Evolutionary conservation across 2,329 filamentous ascomycete genomes (phyloP), one percentile per base, ranked within the genome.

Genomic region (Exophiala calicioides): DNA sequence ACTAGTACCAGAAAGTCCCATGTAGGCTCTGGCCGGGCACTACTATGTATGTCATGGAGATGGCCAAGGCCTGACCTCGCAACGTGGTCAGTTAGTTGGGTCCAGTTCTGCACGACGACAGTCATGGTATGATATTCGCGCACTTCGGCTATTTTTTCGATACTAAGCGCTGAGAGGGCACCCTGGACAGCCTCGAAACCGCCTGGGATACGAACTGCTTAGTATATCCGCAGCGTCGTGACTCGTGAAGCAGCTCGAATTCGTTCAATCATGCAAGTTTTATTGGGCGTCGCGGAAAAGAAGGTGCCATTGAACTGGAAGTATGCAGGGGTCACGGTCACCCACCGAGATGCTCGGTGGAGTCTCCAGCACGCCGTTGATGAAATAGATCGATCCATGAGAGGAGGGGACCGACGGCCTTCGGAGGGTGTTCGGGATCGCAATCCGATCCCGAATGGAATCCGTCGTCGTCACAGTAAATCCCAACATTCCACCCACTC

Each of bases 261-360:
- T 16, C 47, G 13, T 9, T 41, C 43, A n/a, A 30, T 51, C 44
- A 51, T n/a, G 8, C 44, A 36, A 26, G 48, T 38, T 18, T 51
- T n/a, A 12, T 51, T 32, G 18, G 47, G 48, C 8, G 23, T 37
- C 4, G 29, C 42, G 4, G 44, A 36, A 23, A 47, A 51, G n/a
- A 44, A 44, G 15, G 21, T 51, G 27, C 48, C 48, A 20, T 47
- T 51, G 44, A 47, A 51, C n/a, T n/a, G n/a, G n/a, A n/a, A n/a
- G 21, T 51, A 43, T 27, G 32, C 23, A 3, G 30, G 23, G 24
- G 31, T 36, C 23, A 41, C 45, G 5, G 45, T 41, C 26, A 16
- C 39, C 3, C n/a, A n/a, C n/a, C n/a, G 45, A 43, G 24, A 48
- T 8, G 27, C 18, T 37, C 10, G 30, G 36, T 6, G 38, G 45